phyloP scores from a whole-genome alignment of 164 flowering plant genomes.

The Amborella trichopoda region DNA sequence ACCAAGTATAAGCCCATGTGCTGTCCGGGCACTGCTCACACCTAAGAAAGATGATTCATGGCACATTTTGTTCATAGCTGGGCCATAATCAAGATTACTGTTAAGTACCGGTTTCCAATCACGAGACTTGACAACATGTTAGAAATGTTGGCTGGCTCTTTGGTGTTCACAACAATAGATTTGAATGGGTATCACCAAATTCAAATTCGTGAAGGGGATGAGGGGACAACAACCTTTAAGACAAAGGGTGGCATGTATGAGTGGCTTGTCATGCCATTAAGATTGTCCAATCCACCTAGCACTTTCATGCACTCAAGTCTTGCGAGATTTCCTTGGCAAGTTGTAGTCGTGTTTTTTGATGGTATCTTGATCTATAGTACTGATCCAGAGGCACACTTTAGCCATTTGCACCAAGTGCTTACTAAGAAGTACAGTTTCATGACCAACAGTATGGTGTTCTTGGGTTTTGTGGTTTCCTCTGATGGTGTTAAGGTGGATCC shows the following conservation, averaged over 20 bases:
- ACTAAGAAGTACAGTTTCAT: too few species aligned
- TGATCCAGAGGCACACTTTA: neutral
- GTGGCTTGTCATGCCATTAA: neutral
- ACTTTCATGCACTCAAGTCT: neutral
- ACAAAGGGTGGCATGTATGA: neutral
- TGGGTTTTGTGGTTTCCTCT: too few species aligned
- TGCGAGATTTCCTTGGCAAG: neutral
- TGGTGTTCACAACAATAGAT: too few species aligned
- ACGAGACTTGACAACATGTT: conserved; percentile 1
- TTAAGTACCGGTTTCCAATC: conserved; percentile 1
- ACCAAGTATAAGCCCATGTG: too few species aligned
- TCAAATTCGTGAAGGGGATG: neutral
- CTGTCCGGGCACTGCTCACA: too few species aligned
- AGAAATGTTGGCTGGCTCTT: neutral
- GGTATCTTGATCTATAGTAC: neutral
- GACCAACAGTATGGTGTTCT: too few species aligned
- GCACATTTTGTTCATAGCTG: neutral
- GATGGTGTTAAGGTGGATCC: too few species aligned
- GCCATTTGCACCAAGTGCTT: neutral
- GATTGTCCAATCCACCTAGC: neutral
- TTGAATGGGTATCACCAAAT: neutral
- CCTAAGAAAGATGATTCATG: conserved; percentile 1
- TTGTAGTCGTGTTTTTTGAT: neutral
- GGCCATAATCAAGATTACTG: conserved; percentile 1
- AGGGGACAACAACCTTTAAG: neutral